Conservation (phyloP, 768 basidiomycete genomes). For the Lactarius pseudohatsudake region DNA sequence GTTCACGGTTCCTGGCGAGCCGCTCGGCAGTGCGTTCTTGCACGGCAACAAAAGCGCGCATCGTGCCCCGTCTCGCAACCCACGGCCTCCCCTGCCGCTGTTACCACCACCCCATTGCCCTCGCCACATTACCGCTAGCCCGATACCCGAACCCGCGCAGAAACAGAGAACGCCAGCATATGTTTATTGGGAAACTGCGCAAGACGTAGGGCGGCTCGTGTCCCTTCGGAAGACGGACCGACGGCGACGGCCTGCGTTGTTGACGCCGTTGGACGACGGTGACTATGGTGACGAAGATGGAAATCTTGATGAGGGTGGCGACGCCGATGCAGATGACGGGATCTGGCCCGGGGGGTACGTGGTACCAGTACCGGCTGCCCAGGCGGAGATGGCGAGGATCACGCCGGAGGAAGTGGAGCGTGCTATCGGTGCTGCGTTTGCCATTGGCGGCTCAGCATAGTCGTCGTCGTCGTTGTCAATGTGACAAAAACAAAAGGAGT, state of each 20-base stretch:
- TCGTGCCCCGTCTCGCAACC: background rate
- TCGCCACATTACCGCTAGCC: background rate
- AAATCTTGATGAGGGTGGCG: background rate
- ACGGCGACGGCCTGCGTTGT: too few species aligned
- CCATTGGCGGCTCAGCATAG: background rate
- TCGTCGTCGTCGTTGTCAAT: too few species aligned
- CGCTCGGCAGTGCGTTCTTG: background rate
- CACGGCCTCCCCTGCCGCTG: background rate
- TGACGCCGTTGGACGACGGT: too few species aligned
- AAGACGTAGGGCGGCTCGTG: slow-evolving; percentile 14
- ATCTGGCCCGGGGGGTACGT: slow-evolving; percentile 15
- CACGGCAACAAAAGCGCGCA: background rate
- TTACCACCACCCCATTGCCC: background rate
- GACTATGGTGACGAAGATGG: background rate
- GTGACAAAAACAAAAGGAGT: too few species aligned
- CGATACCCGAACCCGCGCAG: background rate
- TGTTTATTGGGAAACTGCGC: slow-evolving; percentile 14
- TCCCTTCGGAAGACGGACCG: background rate
- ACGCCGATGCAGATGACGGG: background rate
- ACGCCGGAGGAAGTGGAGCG: slow-evolving; percentile 10
- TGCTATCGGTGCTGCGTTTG: slow-evolving; percentile 19
- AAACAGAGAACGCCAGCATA: background rate
- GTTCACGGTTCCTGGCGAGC: too few species aligned
- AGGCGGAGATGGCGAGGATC: background rate
- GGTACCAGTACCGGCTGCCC: background rate